A percentile compares a stretch with the other conserved stretches of the same genome.
Evolutionary conservation across 345 rosid genomes (phyloP).

Genomic region (Isatis tinctoria): DNA sequence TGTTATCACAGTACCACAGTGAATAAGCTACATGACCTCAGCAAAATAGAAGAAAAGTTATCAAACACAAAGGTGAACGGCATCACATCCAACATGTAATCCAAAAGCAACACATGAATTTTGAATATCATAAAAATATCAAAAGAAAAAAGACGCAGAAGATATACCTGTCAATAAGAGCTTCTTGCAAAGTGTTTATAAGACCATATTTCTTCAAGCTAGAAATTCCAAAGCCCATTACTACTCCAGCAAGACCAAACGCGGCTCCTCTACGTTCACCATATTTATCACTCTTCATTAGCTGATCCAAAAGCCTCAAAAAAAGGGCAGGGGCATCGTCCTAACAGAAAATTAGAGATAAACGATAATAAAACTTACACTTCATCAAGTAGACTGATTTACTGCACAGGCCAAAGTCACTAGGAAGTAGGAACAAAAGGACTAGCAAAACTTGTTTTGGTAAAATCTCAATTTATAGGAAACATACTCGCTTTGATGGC

Average conservation of each 20-base stretch:
- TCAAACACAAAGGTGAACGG: background rate
- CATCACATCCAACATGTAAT: background rate
- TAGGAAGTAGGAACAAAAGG: background rate
- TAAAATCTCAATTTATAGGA: background rate
- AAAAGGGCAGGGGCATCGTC: slow-evolving; percentile 72
- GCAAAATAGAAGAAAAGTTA: background rate
- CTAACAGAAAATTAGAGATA: slow-evolving; percentile 36
- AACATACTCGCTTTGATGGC: slow-evolving; percentile 75
- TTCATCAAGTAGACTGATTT: background rate
- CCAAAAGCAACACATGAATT: background rate
- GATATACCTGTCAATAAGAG: slow-evolving; percentile 71
- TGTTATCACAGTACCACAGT: background rate
- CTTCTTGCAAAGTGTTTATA: slow-evolving; percentile 55
- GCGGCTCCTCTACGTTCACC: slow-evolving; percentile 99
- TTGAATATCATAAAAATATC: background rate
- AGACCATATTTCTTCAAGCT: slow-evolving; percentile 81
- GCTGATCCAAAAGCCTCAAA: slow-evolving; percentile 71
- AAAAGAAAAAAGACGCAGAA: background rate
- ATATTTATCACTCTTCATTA: slow-evolving; percentile 92
- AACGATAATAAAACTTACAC: background rate
- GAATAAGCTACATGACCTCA: background rate
- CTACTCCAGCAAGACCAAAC: slow-evolving; percentile 95
- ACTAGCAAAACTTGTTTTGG: slow-evolving; percentile 4
- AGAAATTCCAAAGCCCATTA: slow-evolving; percentile 87
- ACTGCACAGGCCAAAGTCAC: no score